Evolutionary conservation across 179 eudicot genomes (phyloP).

Genomic region (Camellia oleifera): DNA sequence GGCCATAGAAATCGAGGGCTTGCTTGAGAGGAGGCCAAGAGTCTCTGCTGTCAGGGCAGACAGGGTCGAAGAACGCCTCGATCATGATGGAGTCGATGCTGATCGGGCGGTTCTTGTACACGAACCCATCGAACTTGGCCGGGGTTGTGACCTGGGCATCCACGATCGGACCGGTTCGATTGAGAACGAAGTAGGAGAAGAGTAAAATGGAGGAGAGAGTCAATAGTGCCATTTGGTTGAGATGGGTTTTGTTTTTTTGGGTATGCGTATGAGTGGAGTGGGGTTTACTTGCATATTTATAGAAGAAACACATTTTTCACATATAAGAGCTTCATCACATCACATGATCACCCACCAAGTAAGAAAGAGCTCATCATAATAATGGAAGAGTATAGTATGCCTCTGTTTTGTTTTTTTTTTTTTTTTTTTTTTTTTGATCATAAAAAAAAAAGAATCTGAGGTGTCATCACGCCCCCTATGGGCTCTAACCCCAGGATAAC

Average conservation of each 20-base stretch:
- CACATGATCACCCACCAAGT: too few relatives aligned
- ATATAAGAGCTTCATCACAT: too few relatives aligned
- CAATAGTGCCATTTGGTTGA: neutral
- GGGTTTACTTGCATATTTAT: too few relatives aligned
- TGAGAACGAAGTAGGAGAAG: neutral
- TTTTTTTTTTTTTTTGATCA: too few relatives aligned
- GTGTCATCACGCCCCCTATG: too few relatives aligned
- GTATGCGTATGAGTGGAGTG: too few relatives aligned
- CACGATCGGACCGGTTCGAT: neutral
- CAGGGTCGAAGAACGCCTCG: constrained; percentile 81
- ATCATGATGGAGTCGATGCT: constrained; percentile 39
- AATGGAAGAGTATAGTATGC: too few relatives aligned
- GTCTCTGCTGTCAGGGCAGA: constrained; percentile 80
- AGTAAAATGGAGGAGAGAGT: neutral
- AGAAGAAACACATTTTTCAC: too few relatives aligned
- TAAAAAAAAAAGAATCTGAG: too few relatives aligned
- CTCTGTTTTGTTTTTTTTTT: too few relatives aligned
- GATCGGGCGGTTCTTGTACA: constrained; percentile 26
- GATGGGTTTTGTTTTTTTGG: neutral
- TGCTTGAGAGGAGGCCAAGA: constrained; percentile 72
- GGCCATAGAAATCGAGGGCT: constrained; percentile 34
- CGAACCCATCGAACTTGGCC: constrained; percentile 47
- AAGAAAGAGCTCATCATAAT: too few relatives aligned
- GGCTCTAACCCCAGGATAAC: too few relatives aligned
- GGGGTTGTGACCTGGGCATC: constrained; percentile 16